These are phyloP conservation scores for Debaryomyces robertsiae DNA, from an alignment of 1,139 yeast species.

Conservation along the genomic window DNA sequence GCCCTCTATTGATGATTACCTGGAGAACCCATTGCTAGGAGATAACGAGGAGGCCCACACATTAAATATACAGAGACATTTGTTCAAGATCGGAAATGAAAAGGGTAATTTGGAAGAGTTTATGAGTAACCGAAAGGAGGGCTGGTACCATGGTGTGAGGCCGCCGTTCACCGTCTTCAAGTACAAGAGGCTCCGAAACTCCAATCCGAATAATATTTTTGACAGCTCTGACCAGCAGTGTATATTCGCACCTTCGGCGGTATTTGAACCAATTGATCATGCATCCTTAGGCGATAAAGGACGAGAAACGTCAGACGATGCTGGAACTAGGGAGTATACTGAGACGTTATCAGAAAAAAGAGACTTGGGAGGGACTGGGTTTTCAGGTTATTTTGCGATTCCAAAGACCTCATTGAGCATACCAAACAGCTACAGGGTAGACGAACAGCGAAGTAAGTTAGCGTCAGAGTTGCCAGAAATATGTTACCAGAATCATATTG, in stretches of 20 bases:
- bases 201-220: slow-evolving; percentile 17
- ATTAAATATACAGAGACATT: not conserved
- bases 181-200: slow-evolving; percentile 21
- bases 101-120: slow-evolving; percentile 9
- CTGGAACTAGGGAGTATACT: not conserved
- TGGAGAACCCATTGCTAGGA: not conserved
- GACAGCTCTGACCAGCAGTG: slow-evolving; percentile 23
- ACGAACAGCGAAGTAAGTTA: slow-evolving; percentile 13
- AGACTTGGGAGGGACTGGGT: slow-evolving; percentile 24
- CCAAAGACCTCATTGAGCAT: slow-evolving; percentile 33
- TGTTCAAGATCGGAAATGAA: slow-evolving; percentile 1
- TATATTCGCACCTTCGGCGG: slow-evolving; percentile 30
- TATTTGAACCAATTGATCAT: slow-evolving; percentile 28
- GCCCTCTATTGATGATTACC: slow-evolving; percentile 1
- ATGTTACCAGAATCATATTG: slow-evolving; percentile 39
- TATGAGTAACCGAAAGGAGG: slow-evolving; percentile 12
- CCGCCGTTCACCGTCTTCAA: slow-evolving; percentile 33
- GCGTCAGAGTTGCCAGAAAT: slow-evolving; percentile 27
- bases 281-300: slow-evolving; percentile 9
- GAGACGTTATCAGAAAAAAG: slow-evolving; percentile 9
- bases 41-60: not conserved
- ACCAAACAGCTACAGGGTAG: slow-evolving; percentile 19
- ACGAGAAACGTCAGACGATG: slow-evolving; percentile 4
- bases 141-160: slow-evolving; percentile 36
- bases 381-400: slow-evolving; percentile 34